These are phyloP conservation scores for Metschnikowia corniflorae DNA, from an alignment of 805 yeast species.

Conservation along the genomic window DNA sequence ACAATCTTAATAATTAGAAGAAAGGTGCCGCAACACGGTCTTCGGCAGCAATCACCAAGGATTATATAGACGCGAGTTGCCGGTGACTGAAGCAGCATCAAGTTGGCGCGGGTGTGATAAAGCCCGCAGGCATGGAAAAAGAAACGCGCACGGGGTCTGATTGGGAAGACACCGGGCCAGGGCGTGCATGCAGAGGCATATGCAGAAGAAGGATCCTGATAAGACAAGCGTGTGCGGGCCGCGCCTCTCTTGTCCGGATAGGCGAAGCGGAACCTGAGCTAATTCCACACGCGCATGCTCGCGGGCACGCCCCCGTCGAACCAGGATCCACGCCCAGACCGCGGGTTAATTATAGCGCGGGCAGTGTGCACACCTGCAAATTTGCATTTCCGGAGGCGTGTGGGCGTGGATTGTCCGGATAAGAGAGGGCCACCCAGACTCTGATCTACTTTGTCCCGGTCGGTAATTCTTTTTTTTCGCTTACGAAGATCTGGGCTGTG, in stretches of 20 bases:
- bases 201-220: constrained; percentile 9
- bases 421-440: constrained; percentile 4
- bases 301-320: no score
- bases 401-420: constrained; percentile 2
- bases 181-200: constrained; percentile 1
- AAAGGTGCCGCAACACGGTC: neutral
- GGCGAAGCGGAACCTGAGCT: constrained; percentile 6
- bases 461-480: no score
- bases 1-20: no score
- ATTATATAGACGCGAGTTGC: no score
- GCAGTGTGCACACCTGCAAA: no score
- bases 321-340: no score
- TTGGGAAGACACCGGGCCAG: constrained; percentile 1
- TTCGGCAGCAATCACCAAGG: no score
- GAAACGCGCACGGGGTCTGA: constrained; percentile 12
- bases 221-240: constrained; percentile 5
- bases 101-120: constrained; percentile 8
- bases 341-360: no score
- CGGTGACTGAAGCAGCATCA: no score
- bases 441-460: no score
- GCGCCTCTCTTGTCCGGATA: constrained; percentile 7
- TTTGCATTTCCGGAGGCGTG: constrained; percentile 1
- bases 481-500: no score
- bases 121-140: constrained; percentile 9
- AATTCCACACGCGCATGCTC: no score